Percentiles rank a stretch among this genome's conserved stretches.
Evolutionary conservation across 176 grass and related monocot genomes (phyloP).

Genomic region (Raddia distichophylla): DNA sequence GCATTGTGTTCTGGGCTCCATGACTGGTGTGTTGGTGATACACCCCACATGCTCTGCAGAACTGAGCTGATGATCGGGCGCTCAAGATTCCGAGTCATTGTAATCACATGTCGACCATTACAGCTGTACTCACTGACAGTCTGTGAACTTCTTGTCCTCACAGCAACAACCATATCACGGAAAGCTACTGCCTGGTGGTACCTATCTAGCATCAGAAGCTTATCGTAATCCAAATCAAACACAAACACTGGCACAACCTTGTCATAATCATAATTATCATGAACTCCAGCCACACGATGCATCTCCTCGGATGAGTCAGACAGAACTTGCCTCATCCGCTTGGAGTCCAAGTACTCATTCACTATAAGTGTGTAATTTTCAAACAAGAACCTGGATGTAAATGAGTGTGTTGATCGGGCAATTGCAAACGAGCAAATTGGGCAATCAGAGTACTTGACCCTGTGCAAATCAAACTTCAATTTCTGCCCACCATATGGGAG

Average conservation of each 20-base stretch:
- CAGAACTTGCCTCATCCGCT: constrained; percentile 80
- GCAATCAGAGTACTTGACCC: constrained; percentile 68
- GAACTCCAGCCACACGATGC: constrained; percentile 55
- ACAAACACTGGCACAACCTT: constrained; percentile 84
- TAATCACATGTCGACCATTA: constrained; percentile 87
- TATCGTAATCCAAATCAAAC: constrained; percentile 93
- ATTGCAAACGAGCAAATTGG: constrained; percentile 76
- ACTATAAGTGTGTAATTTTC: constrained; percentile 96
- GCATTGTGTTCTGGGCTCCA: constrained; percentile 79
- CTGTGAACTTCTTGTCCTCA: constrained; percentile 86
- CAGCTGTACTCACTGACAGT: constrained; percentile 93
- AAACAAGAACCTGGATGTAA: constrained; percentile 86
- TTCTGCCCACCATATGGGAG: constrained; percentile 64
- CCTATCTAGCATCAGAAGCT: constrained; percentile 70
- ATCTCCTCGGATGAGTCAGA: constrained; percentile 78
- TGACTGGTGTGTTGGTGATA: constrained; percentile 76
- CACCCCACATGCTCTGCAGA: constrained; percentile 94
- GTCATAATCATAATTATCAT: constrained; percentile 55
- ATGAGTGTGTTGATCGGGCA: constrained; percentile 69
- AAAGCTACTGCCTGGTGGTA: constrained; percentile 91
- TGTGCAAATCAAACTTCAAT: constrained; percentile 61
- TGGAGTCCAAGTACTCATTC: constrained; percentile 90
- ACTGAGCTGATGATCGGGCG: constrained; percentile 77
- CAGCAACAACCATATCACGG: constrained; percentile 84
- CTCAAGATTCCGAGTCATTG: constrained; percentile 75